Base-by-base conservation (phyloP, 306 rosid species). In the Cicer chorassanicum region DNA sequence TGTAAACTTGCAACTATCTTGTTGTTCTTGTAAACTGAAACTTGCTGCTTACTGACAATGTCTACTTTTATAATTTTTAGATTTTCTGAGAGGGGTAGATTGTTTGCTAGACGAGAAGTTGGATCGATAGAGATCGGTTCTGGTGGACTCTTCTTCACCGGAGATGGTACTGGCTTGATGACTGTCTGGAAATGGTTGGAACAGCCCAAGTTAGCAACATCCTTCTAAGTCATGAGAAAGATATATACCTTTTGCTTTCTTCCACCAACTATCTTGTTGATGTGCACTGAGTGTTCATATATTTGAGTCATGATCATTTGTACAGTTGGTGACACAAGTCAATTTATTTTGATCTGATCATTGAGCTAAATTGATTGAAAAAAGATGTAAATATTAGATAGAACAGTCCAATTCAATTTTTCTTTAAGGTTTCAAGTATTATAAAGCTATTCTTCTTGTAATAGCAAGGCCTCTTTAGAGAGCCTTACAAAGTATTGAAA, bases 121-220 rank as follows among this genome's bases (percentile, higher is more conserved):
- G 43, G 63, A 41, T 50, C 81, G 4, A 51, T 80, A 3, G 73
- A 68, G 16, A 19, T 39, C 2, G 87, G 81, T 42, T 79, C 81
- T 1, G 72, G 64, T 6, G 84, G 86, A 6, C 76, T 80, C n/a
- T 65, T 88, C 48, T 84, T 88, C 74, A 63, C 81, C 0, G 88
- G 89, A 7, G 84, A 88, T 2, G 75, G 64, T 0, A 74, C 75
- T 15, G 92, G 88, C 24, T 65, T 43, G 21, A 8, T 84, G 15
- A 84, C 44, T 3, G 89, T 75, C 6, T 84, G 80, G 84, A 86
- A 84, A 65, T 75, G 50, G 82, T 19, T 60, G 66, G 18, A 39
- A 40, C 34, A 68, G 1, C 40, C 63, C 18, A 78, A 56, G 15
- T 13, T 29, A 5, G 24, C 38, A 1, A 36, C 36, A 13, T 50